Percentiles rank a stretch among this genome's conserved stretches.
Conservation (phyloP, 148 eudicot genomes). For the Camellia granthamiana region DNA sequence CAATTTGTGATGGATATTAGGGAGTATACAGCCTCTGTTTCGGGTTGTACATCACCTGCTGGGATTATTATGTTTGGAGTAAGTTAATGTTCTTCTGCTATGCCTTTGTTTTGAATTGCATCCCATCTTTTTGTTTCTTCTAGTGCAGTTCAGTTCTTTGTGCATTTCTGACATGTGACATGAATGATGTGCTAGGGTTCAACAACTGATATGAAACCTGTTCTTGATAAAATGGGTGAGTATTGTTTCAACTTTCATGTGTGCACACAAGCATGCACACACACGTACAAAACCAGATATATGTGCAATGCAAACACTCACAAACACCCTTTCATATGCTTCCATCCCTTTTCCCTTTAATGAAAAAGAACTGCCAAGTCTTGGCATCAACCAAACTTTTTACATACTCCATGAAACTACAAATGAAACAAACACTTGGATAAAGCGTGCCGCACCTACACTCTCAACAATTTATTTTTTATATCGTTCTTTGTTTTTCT, state of each 20-base stretch:
- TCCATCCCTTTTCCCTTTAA: not conserved
- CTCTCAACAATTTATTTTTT: not conserved
- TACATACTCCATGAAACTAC: too few species aligned
- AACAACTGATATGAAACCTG: conserved; percentile 50
- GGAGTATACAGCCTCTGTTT: conserved; percentile 46
- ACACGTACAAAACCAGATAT: not conserved
- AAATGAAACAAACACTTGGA: not conserved
- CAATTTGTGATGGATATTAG: conserved; percentile 61
- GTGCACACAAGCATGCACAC: not conserved
- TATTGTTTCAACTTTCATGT: conserved; percentile 16
- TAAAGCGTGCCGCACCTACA: not conserved
- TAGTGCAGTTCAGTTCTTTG: not conserved
- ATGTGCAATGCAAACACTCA: not conserved
- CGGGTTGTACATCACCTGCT: conserved; percentile 65
- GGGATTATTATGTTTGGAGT: conserved; percentile 82
- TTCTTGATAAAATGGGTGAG: conserved; percentile 78
- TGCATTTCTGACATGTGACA: conserved; percentile 12
- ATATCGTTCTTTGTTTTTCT: not conserved
- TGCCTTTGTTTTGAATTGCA: not conserved
- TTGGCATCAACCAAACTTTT: too few species aligned
- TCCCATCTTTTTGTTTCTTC: not conserved
- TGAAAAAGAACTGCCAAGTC: not conserved
- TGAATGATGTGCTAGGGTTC: conserved; percentile 44
- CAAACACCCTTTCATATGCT: not conserved
- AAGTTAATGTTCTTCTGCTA: conserved; percentile 30